phyloP scores from a whole-genome alignment of 2,329 filamentous ascomycete genomes.

The Orbilia javanica region DNA sequence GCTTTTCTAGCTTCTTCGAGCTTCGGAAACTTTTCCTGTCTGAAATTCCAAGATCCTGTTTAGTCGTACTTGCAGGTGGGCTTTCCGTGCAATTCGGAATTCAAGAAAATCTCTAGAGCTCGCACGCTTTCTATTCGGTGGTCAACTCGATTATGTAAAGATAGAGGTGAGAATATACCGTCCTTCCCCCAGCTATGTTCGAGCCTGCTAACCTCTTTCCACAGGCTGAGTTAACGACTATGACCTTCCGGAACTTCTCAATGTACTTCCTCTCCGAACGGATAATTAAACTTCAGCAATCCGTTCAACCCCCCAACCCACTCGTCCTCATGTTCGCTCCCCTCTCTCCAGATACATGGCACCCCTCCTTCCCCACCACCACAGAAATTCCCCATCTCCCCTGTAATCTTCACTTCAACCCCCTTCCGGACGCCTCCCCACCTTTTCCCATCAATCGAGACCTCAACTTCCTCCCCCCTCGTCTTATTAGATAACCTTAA shows the following conservation, averaged over 20 bases:
- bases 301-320: slow-evolving; percentile 97
- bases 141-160: background rate
- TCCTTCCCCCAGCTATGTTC: background rate
- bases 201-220: no score
- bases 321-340: slow-evolving; percentile 80
- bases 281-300: slow-evolving; percentile 95
- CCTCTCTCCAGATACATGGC: slow-evolving; percentile 65
- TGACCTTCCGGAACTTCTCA: background rate
- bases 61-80: background rate
- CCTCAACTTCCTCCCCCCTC: slow-evolving; percentile 79
- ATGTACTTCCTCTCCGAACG: slow-evolving; percentile 78
- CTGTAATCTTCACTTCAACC: slow-evolving; percentile 88
- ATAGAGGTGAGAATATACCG: background rate
- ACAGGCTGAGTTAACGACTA: background rate
- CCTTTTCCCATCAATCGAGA: slow-evolving; percentile 80
- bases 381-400: slow-evolving; percentile 79
- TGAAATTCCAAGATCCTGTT: background rate
- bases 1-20: background rate
- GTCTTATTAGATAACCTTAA: slow-evolving; percentile 85
- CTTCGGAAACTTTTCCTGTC: background rate
- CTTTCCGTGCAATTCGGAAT: background rate
- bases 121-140: background rate
- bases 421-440: slow-evolving; percentile 77
- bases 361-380: slow-evolving; percentile 63
- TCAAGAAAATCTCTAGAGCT: background rate